Percentiles rank a stretch among this genome's conserved stretches.
phyloP scores from a whole-genome alignment of 2,329 filamentous ascomycete genomes.

The Colletotrichum tamarilloi region DNA sequence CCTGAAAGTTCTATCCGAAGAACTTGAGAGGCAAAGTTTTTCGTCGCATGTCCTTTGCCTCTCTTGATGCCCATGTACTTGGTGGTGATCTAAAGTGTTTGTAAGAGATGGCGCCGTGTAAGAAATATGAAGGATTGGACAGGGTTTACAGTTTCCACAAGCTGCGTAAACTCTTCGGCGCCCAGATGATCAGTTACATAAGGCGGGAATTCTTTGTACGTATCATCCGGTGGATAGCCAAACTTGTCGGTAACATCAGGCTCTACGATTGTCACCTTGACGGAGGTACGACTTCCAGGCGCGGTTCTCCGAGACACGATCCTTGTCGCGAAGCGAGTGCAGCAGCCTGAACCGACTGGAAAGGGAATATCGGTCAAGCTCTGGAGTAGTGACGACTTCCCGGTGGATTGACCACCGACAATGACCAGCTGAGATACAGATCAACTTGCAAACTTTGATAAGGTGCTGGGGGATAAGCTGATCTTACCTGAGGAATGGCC shows the following conservation, averaged over 20 bases:
- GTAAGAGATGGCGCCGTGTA: neutral
- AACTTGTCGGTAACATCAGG: conserved; percentile 40
- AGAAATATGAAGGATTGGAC: fast-evolving
- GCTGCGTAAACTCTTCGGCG: conserved; percentile 41
- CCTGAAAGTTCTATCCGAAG: conserved; percentile 51
- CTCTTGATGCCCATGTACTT: conserved; percentile 45
- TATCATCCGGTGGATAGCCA: conserved; percentile 33
- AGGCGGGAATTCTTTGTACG: conserved; percentile 39
- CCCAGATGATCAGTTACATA: conserved; percentile 40
- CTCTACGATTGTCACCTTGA: conserved; percentile 45
- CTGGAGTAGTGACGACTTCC: conserved; percentile 51
- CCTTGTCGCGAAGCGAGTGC: conserved; percentile 51
- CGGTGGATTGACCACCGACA: conserved; percentile 49
- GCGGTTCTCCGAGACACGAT: conserved; percentile 49
- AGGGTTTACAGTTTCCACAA: conserved; percentile 44
- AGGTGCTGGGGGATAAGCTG: neutral
- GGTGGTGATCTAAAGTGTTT: conserved; percentile 39
- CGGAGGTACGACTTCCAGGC: conserved; percentile 41
- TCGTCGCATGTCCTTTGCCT: conserved; percentile 38
- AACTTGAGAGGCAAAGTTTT: conserved; percentile 51
- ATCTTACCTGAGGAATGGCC: conserved; percentile 48
- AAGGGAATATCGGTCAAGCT: conserved; percentile 52
- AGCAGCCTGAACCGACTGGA: conserved; percentile 44
- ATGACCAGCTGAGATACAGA: conserved; percentile 44
- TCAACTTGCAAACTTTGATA: neutral